Base-by-base conservation (phyloP, 2,329 filamentous ascomycete genomes). In the Fusarium solani-melongenae region DNA sequence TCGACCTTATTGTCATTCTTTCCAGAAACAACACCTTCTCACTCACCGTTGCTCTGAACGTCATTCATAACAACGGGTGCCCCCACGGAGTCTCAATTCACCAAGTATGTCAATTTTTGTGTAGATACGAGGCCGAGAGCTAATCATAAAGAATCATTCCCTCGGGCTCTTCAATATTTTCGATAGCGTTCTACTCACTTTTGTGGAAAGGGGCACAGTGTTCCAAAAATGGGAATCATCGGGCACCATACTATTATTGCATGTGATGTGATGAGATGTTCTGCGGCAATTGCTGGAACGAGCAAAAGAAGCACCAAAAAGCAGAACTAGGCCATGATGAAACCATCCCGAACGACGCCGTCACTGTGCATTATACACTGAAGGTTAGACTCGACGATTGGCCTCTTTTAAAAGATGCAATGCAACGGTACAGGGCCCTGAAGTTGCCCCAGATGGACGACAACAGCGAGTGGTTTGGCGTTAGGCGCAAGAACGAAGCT, bases 221-320 rank as follows among this genome's bases (percentile, higher is more conserved):
- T 14, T 22, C n/a, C 38, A 2, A 14, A 6, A 0, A 41, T 41
- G 0, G 0, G 3, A 1, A 0, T 41, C 38, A 41, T 41, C 11
- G 0, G 0, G 6, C 0, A 2, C n/a, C 10, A 22, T 22, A 41
- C n/a, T 4, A 2, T 41, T 41, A 41, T 12, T 41, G n/a, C 38
- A 41, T 41, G 38, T n/a, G 11, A 0, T 22, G 38, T 0, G 6
- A 41, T 41, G 3, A 8, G n/a, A 22, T 41, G 6, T 0, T 41
- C n/a, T 41, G 38, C 38, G 0, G 3, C 3, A 5, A 22, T 14
- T 41, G 38, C 38, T 41, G n/a, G 38, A 1, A 12, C 0, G 4
- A 8, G n/a, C 4, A 7, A 3, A 6, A 6, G n/a, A 7, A 20
- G 6, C 38, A 41, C 1, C 11, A 5, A 22, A 8, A 0, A 3